Percentiles rank a stretch among this genome's conserved stretches.
These are phyloP conservation scores for Cydonia oblonga DNA, from an alignment of 331 rosid species.

Conservation along the genomic window DNA sequence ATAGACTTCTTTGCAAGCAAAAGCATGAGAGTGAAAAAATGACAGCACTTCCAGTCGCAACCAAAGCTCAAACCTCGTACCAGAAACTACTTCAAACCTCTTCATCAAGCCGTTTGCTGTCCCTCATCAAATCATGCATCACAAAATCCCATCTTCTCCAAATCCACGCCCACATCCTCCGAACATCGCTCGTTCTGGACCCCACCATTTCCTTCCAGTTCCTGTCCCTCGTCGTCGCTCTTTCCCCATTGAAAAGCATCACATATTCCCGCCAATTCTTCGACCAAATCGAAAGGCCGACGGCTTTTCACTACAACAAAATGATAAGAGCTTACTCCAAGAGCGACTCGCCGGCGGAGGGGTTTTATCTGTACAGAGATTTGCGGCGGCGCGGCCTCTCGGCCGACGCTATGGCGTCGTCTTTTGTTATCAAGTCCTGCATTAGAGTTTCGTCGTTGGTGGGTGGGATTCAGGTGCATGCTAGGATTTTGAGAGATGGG, in stretches of 20 bases:
- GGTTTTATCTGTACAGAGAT: slow-evolving; percentile 40
- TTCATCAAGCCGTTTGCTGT: slow-evolving; percentile 12
- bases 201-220: slow-evolving; percentile 41
- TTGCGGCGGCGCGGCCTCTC: slow-evolving; percentile 36
- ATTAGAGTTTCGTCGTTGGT: slow-evolving; percentile 25
- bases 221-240: slow-evolving; percentile 42
- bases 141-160: slow-evolving; percentile 43
- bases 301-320: slow-evolving; percentile 42
- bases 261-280: slow-evolving; percentile 51
- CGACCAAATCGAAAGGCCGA: slow-evolving; percentile 26
- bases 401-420: slow-evolving; percentile 43
- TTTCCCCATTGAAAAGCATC: slow-evolving; percentile 34
- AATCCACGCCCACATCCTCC: slow-evolving; percentile 61
- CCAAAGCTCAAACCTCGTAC: slow-evolving; percentile 2
- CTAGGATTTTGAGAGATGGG: slow-evolving; percentile 55
- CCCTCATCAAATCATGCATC: slow-evolving; percentile 40
- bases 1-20: not conserved
- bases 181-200: slow-evolving; percentile 33
- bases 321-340: slow-evolving; percentile 55
- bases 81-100: not conserved
- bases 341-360: slow-evolving; percentile 43
- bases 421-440: slow-evolving; percentile 57
- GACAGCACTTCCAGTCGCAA: not conserved
- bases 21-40: not conserved
- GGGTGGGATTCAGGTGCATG: slow-evolving; percentile 66